Evolutionary conservation across 192 early-diverging fungal species (phyloP).

Genomic region (Polychytrium aggregatum): DNA sequence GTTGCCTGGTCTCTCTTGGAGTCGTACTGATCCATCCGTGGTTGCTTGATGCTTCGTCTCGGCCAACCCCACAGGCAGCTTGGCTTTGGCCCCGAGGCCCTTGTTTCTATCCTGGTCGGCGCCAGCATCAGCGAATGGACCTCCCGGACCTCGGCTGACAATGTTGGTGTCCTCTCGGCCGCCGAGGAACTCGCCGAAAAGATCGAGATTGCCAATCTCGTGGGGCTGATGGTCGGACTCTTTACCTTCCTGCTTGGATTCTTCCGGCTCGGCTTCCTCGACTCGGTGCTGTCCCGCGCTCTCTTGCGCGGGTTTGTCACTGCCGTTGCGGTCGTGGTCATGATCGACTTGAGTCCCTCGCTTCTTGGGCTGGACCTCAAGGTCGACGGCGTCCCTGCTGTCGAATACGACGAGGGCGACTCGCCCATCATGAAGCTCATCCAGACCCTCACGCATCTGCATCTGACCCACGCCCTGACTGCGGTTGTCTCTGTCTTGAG

Average conservation of each 20-base stretch:
- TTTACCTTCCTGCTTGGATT: slow-evolving; percentile 90
- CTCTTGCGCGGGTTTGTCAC: slow-evolving; percentile 92
- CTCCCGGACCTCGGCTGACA: slow-evolving; percentile 14
- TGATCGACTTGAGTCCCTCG: slow-evolving; percentile 74
- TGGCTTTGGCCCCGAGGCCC: slow-evolving; percentile 89
- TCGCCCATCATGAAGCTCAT: slow-evolving; percentile 71
- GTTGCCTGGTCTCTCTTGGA: no score
- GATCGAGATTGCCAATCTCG: slow-evolving; percentile 55
- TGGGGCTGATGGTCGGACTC: slow-evolving; percentile 74
- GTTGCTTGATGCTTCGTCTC: no score
- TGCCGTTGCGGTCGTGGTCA: slow-evolving; percentile 84
- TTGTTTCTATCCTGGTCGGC: slow-evolving; percentile 78
- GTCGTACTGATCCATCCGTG: no score
- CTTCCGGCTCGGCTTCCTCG: slow-evolving; percentile 94
- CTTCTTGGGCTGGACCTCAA: slow-evolving; percentile 59
- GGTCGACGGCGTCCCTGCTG: no score
- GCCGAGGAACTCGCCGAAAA: slow-evolving; percentile 25
- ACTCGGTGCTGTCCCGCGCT: slow-evolving; percentile 87
- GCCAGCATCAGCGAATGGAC: slow-evolving; percentile 49
- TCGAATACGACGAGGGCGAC: slow-evolving; percentile 46
- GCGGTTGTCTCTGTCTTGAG: slow-evolving; percentile 56
- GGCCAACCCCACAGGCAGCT: slow-evolving; percentile 59
- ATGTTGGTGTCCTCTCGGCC: no score
- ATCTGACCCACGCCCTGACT: slow-evolving; percentile 56
- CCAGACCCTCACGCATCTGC: slow-evolving; percentile 54